A percentile compares a stretch with the other conserved stretches of the same genome.
Evolutionary conservation across 805 yeast species (phyloP).

Genomic region (Saitoella complicata): DNA sequence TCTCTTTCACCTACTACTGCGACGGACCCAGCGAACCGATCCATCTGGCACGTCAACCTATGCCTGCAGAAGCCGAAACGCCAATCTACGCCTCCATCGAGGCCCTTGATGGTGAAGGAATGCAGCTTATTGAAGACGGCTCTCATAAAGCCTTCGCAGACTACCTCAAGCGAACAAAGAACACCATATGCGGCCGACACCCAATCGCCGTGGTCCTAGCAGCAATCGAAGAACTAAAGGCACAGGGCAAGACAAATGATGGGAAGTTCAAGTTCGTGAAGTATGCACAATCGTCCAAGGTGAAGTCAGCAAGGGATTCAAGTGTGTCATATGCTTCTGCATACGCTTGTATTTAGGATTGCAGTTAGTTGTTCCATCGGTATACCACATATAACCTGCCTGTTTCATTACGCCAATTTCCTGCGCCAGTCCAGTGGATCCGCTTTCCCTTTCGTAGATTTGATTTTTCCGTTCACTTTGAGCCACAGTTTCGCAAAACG

Average conservation of each 20-base stretch:
- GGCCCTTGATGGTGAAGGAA: conserved; percentile 51
- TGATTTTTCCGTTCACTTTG: no score
- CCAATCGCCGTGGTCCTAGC: conserved; percentile 55
- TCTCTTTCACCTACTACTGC: conserved; percentile 41
- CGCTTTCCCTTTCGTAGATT: no score
- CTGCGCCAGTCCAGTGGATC: no score
- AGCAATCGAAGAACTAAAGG: conserved; percentile 28
- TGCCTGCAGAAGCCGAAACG: conserved; percentile 18
- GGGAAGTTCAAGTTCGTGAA: conserved; percentile 51
- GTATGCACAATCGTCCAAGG: conserved; percentile 61
- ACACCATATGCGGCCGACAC: conserved; percentile 86
- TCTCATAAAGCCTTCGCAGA: conserved; percentile 42
- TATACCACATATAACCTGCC: no score
- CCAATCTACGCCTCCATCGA: conserved; percentile 64
- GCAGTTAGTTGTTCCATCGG: no score
- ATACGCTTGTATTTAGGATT: conserved; percentile 23
- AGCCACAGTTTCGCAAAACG: no score
- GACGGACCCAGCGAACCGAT: conserved; percentile 22
- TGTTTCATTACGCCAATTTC: no score
- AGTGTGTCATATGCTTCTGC: conserved; percentile 92
- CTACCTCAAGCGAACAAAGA: conserved; percentile 56
- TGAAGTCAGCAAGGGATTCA: conserved; percentile 34
- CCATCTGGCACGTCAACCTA: conserved; percentile 10
- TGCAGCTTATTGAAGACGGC: conserved; percentile 43
- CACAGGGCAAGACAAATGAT: conserved; percentile 13